Percentiles rank a stretch among this genome's conserved stretches.
These are phyloP conservation scores for Pseudozyma hubeiensis DNA, from an alignment of 1,284 basidiomycete genomes.

Conservation along the genomic window DNA sequence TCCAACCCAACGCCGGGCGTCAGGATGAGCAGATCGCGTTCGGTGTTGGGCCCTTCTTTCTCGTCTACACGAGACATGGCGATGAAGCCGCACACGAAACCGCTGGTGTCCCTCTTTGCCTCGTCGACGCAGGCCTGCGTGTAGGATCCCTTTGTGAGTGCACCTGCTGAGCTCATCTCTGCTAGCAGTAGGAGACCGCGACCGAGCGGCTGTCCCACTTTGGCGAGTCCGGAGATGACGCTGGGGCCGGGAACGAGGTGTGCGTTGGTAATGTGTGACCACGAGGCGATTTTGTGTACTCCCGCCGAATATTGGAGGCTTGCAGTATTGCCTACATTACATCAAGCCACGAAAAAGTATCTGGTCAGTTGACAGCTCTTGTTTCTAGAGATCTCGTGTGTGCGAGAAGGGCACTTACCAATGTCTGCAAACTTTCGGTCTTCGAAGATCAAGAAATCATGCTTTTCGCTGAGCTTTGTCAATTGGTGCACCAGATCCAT, in stretches of 20 bases:
- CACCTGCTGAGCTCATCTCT: slow-evolving; percentile 94
- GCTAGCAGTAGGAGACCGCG: slow-evolving; percentile 91
- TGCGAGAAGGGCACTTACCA: slow-evolving; percentile 72
- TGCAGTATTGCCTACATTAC: slow-evolving; percentile 87
- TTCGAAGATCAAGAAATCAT: slow-evolving; percentile 97
- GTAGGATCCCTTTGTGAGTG: slow-evolving; percentile 85
- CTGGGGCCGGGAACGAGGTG: slow-evolving; percentile 92
- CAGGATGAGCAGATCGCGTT: slow-evolving; percentile 84
- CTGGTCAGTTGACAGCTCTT: background rate
- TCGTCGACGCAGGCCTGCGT: slow-evolving; percentile 81
- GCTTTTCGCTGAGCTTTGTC: slow-evolving; percentile 78
- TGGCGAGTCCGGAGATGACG: slow-evolving; percentile 86
- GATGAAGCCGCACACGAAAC: slow-evolving; percentile 76
- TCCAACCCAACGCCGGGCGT: slow-evolving; percentile 94
- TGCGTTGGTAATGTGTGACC: slow-evolving; percentile 98
- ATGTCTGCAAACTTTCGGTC: slow-evolving; percentile 99
- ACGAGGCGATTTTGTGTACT: slow-evolving; percentile 90
- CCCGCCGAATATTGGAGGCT: slow-evolving; percentile 93
- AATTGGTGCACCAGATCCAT: slow-evolving; percentile 79
- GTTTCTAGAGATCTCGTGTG: background rate
- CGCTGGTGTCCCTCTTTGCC: slow-evolving; percentile 55
- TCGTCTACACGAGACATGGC: slow-evolving; percentile 75
- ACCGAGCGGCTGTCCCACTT: slow-evolving; percentile 84
- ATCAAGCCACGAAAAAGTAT: background rate
- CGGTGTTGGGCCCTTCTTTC: slow-evolving; percentile 59